Conservation (phyloP, 164 flowering plant genomes). For the Aristolochia californica region DNA sequence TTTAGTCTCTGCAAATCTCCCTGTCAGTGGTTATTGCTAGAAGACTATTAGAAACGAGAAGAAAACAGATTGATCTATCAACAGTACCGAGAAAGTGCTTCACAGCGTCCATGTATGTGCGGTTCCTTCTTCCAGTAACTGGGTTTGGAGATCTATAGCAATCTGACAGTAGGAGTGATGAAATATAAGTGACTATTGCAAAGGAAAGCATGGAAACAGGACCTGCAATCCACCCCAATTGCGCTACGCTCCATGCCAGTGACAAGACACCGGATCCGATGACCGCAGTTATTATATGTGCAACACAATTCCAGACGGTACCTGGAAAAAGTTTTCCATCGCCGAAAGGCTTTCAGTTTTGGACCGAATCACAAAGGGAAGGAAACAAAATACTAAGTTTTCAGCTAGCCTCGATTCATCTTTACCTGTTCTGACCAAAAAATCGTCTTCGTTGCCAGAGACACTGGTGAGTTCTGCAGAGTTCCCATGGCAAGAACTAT, state of each 20-base stretch:
- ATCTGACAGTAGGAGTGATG: slow-evolving; percentile 37
- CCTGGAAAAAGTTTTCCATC: slow-evolving; percentile 16
- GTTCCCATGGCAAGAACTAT: neutral
- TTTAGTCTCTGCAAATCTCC: neutral
- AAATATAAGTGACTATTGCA: slow-evolving; percentile 38
- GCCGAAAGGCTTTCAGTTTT: too few relatives aligned
- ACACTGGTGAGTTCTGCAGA: neutral
- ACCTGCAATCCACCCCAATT: slow-evolving; percentile 65
- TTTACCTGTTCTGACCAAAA: too few relatives aligned
- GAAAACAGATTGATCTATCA: neutral
- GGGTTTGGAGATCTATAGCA: slow-evolving; percentile 52
- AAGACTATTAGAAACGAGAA: neutral
- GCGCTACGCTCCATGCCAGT: slow-evolving; percentile 54
- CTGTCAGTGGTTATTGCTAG: neutral
- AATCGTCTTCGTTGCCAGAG: neutral
- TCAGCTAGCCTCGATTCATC: too few relatives aligned
- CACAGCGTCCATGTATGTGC: slow-evolving; percentile 53
- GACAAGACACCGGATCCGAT: slow-evolving; percentile 62
- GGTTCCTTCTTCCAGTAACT: slow-evolving; percentile 40
- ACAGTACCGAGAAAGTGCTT: slow-evolving; percentile 34
- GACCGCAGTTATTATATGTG: slow-evolving; percentile 60
- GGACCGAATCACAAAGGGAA: too few relatives aligned
- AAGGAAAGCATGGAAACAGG: slow-evolving; percentile 43
- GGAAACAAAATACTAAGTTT: too few relatives aligned
- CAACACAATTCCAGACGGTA: slow-evolving; percentile 47